Evolutionary conservation across 2,329 filamentous ascomycete genomes (phyloP), one percentile per base, ranked within the genome.

Genomic region (Biscogniauxia mediterranea): DNA sequence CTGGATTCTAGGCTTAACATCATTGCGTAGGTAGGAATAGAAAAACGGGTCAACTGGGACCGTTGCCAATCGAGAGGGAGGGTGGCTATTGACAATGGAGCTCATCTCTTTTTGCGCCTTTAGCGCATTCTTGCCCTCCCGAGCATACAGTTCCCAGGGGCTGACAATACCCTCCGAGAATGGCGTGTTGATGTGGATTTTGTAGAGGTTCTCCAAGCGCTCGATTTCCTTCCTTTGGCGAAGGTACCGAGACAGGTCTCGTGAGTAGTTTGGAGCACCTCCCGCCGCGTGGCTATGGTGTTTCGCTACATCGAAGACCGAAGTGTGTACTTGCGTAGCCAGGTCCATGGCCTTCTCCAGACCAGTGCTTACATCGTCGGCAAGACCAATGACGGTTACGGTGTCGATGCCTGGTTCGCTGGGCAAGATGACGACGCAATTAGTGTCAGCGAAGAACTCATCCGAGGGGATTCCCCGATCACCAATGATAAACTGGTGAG

Each of bases 401-500:
- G 87, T 87, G 70, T 97, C 92, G 54, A 92, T 91, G 60, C 95
- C 91, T 57, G 91, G 87, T 23, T 89, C 86, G 25, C 83, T 83
- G 7, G 92, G 94, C 53, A 98, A 78, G 60, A 98, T 85, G 62
- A 98, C 89, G 52, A 90, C 86, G 76, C 95, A 99, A 64, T 94
- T 94, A 61, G 95, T 98, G 71, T 97, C 87, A 53, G 88, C 84
- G 66, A 97, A 87, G 80, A 99, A 97, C 53, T 97, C 87, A 61
- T 97, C 87, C 38, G 92, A 82, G 19, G 91, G 88, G 64, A 91
- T 85, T 63, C 91, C 93, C 64, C 89, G 85, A 64, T 94, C 88
- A 56, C 94, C 94, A 65, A 97, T 88, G 72, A 99, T 95, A 80
- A 97, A 98, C 75, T 96, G 93, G 75, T 98, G 95, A 56, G 92